Conservation (phyloP, 2,329 filamentous ascomycete genomes). For the Talaromyces sp. region DNA sequence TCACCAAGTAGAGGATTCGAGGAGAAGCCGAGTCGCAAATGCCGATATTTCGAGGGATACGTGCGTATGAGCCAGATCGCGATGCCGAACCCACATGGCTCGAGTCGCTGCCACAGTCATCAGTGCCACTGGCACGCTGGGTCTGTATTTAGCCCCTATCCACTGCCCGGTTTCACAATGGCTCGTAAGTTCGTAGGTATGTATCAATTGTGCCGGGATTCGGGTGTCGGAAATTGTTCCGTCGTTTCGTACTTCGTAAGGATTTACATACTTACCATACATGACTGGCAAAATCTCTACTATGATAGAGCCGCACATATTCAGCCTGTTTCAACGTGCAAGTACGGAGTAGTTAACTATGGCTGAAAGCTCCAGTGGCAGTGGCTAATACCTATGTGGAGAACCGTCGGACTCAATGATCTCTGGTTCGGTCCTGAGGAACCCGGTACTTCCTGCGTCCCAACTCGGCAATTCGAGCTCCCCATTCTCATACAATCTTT, state of each 20-base stretch:
- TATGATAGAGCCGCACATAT: neutral
- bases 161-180: neutral
- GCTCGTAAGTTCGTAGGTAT: neutral
- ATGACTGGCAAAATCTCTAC: neutral
- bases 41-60: neutral
- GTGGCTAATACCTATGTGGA: neutral
- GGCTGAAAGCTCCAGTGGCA: neutral
- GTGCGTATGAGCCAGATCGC: neutral
- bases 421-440: neutral
- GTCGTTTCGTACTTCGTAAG: neutral
- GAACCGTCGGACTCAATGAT: neutral
- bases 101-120: too few relatives aligned
- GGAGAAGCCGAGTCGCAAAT: conserved; percentile 1
- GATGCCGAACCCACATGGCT: conserved; percentile 1
- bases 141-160: neutral
- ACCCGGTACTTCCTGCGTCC: neutral
- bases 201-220: neutral
- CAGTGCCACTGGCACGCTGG: too few relatives aligned
- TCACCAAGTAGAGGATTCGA: neutral
- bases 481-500: neutral
- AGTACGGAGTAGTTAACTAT: too few relatives aligned
- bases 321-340: neutral
- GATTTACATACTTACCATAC: neutral
- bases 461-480: neutral
- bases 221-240: neutral